Base-by-base conservation (phyloP, 2,329 filamentous ascomycete genomes). In the Trichoderma hamatum region DNA sequence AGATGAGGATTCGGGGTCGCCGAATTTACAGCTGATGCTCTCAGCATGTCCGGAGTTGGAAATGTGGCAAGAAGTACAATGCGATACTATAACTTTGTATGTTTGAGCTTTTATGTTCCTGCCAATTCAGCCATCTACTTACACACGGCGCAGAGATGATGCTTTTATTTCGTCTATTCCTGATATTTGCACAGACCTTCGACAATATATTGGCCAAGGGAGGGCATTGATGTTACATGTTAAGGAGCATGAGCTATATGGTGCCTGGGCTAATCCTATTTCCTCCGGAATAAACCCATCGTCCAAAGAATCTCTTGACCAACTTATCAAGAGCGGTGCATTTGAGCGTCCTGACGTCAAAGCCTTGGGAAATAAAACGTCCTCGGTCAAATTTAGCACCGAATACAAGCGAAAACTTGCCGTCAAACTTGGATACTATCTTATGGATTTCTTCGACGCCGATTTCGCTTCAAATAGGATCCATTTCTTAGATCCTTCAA, bases 401-500 rank as follows among this genome's bases (percentile, higher is more conserved):
- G 51, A 14, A 36, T 67, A 71, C 3, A 71, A 67, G 36, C 49
- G 69, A 30, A 30, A 62, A 10, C 69, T 71, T 2, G 69, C 69
- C 2, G 69, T 71, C 34, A 66, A 67, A 26, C 56, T 71, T 6
- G 69, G 69, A 3, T 69, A 54, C 16, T 69, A 61, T 19, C 67
- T 71, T 3, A 69, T 71, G 69, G 69, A 71, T 13, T 71, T 71
- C 19, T 71, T 71, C 26, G 61, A 71, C 14, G 69, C 54, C 16
- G 49, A 71, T 2, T n/a, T 71, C 9, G 34, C 13, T 28, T 62
- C 69, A 10, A 59, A 58, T 3, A 61, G 36, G 21, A 71, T 71
- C 34, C 58, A 69, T 43, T 63, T 71, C n/a, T 51, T 69, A 5
- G 28, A 51, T 32, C 49, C 67, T 1, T 49, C 69, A 2, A 61